Evolutionary conservation across 2,329 filamentous ascomycete genomes (phyloP), one percentile per base, ranked within the genome.

Genomic region (Akanthomyces lecanii): DNA sequence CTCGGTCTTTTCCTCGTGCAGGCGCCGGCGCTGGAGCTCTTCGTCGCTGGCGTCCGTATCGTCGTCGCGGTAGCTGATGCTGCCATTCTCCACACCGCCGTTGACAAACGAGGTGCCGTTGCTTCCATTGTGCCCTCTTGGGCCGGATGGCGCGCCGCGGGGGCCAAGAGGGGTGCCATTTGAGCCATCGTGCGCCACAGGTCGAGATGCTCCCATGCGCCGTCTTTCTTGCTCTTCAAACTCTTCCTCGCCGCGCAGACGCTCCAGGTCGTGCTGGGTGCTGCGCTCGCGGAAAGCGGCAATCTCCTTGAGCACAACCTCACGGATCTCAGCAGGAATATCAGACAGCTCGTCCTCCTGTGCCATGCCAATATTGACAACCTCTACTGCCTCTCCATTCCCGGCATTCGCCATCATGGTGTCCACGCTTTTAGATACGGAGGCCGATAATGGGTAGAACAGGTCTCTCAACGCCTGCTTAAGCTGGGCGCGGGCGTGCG

Each of bases 311-410:
- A 95, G 91, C 18, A 99, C 95, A 0, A 92, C 93, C 73, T 96
- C 95, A 28, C 95, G 88, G 92, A 97, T 96, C 73, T 98, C 95
- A 0, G 91, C 89, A 0, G 95, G 95, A 54, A 99, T 97, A 70
- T 99, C 95, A 23, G 93, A 89, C 36, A 99, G 81, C 71, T 99
- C 95, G 71, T 99, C 96, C 66, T 99, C 95, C 59, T 90, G 85
- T 1, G 89, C 87, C 38, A 97, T 82, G 4, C 92, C 89, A 64
- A 98, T 96, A 63, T 93, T 97, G 67, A 96, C 89, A 45, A 97
- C 89, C 74, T 97, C 92, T 6, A 91, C 87, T 61, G 86, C 85
- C 40, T 87, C 86, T 45, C 85, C 86, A 44, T 81, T 79, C 30
- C 81, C 76, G 0, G 82, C 83, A 65, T 90, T 88, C 53, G 82